Evolutionary conservation across 345 rosid species (phyloP).

Genomic region (Abelmoschus esculentus): DNA sequence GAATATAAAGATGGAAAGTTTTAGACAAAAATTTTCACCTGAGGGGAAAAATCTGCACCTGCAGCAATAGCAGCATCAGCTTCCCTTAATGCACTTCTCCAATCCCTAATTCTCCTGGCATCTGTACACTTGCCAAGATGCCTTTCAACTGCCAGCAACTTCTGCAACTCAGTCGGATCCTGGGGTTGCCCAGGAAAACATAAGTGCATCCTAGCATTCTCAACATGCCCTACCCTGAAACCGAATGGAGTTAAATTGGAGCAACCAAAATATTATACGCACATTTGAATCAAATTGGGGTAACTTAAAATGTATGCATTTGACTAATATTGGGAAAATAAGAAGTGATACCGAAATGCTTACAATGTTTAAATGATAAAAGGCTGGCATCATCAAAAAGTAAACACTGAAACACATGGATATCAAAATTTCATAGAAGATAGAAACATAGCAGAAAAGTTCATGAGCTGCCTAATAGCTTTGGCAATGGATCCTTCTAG

Average conservation of each 20-base stretch:
- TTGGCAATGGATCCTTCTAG: neutral
- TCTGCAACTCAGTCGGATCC: conserved; percentile 44
- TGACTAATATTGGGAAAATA: neutral
- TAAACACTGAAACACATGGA: neutral
- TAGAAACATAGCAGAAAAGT: neutral
- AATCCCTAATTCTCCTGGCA: conserved; percentile 63
- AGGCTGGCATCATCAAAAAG: neutral
- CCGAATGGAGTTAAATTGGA: conserved; percentile 16
- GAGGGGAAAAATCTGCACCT: conserved; percentile 84
- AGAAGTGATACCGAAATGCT: neutral
- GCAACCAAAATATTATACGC: neutral
- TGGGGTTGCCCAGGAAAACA: conserved; percentile 40
- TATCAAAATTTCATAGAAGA: neutral
- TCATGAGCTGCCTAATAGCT: neutral
- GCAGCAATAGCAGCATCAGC: conserved; percentile 56
- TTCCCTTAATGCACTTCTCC: conserved; percentile 67
- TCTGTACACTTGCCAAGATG: conserved; percentile 60
- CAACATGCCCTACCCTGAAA: conserved; percentile 87
- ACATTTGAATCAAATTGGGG: neutral
- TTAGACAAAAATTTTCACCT: conserved; percentile 34
- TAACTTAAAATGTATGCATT: neutral
- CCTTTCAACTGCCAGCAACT: conserved; percentile 60
- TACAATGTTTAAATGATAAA: neutral
- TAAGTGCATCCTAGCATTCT: conserved; percentile 60
- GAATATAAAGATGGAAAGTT: conserved; percentile 2